Conservation (phyloP, 441 rosid species). For the Eruca vesicaria region DNA sequence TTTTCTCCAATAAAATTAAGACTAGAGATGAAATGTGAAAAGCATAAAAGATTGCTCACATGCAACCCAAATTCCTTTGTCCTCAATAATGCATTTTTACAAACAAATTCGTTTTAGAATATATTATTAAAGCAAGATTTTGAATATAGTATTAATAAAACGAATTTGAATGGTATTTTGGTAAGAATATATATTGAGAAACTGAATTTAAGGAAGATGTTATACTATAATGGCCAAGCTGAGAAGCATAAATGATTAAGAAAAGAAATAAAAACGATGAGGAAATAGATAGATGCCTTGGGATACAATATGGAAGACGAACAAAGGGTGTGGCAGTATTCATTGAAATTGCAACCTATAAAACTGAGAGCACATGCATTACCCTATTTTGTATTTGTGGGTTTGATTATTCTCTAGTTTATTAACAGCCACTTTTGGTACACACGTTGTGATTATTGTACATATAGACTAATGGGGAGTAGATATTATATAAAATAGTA, state of each 20-base stretch:
- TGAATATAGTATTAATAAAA: not conserved
- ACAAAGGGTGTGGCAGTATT: conserved; percentile 12
- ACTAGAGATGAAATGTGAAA: conserved; percentile 24
- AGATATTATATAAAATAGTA: not conserved
- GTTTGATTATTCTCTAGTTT: conserved; percentile 15
- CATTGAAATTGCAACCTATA: conserved; percentile 31
- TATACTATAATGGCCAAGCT: conserved; percentile 3
- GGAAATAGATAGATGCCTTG: conserved; percentile 21
- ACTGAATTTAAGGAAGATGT: conserved; percentile 7
- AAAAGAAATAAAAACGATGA: not conserved
- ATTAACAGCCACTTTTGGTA: conserved; percentile 1
- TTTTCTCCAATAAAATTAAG: conserved; percentile 32
- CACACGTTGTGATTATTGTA: conserved; percentile 21
- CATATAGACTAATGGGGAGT: conserved; percentile 24
- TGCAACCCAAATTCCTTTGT: conserved; percentile 39
- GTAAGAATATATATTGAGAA: conserved; percentile 15
- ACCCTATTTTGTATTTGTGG: conserved; percentile 13
- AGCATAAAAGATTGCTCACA: conserved; percentile 37
- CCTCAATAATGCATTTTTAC: conserved; percentile 32
- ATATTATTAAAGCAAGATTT: not conserved
- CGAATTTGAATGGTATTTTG: conserved; percentile 14
- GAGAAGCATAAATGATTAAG: conserved; percentile 5
- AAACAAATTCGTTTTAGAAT: not conserved
- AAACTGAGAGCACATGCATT: conserved; percentile 33
- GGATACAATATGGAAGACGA: conserved; percentile 7